A percentile compares a stretch with the other conserved stretches of the same genome.
These are phyloP conservation scores for Irpex sp. DNA, from an alignment of 1,284 basidiomycete genomes.

Conservation along the genomic window DNA sequence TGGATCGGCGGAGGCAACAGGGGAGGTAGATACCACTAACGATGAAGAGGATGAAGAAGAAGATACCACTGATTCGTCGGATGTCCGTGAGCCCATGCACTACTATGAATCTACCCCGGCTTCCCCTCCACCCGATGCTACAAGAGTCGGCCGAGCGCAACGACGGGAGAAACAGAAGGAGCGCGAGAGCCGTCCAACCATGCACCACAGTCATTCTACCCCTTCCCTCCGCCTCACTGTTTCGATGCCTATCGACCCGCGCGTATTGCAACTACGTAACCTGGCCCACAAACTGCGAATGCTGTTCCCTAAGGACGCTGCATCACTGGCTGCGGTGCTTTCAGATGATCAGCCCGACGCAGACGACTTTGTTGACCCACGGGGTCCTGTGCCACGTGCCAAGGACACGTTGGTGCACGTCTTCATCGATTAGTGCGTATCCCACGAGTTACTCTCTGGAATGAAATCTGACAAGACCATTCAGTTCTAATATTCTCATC, in stretches of 20 bases:
- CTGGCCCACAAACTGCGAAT: conserved; percentile 55
- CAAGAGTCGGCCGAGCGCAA: conserved; percentile 22
- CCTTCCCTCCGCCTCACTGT: conserved; percentile 35
- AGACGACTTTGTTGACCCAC: conserved; percentile 45
- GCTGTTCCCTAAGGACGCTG: conserved; percentile 53
- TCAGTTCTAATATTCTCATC: conserved; percentile 81
- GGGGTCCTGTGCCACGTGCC: conserved; percentile 42
- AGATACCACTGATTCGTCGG: conserved; percentile 31
- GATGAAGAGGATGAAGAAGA: conserved; percentile 18
- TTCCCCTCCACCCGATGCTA: conserved; percentile 25
- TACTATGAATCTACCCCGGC: conserved; percentile 37
- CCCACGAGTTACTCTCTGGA: neutral
- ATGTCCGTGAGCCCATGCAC: conserved; percentile 33
- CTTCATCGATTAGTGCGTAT: conserved; percentile 78
- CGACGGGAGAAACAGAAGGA: conserved; percentile 6
- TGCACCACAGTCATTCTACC: conserved; percentile 43
- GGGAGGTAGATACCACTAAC: conserved; percentile 24
- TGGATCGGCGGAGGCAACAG: conserved; percentile 19
- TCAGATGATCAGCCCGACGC: conserved; percentile 35
- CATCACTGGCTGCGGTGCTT: conserved; percentile 42
- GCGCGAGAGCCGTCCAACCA: conserved; percentile 16
- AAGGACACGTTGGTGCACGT: conserved; percentile 71
- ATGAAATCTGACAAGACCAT: conserved; percentile 7
- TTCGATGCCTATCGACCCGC: conserved; percentile 42
- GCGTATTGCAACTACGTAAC: conserved; percentile 47